Conservation (phyloP, 2,329 filamentous ascomycete genomes). For the Rhynchosporium graminicola region DNA sequence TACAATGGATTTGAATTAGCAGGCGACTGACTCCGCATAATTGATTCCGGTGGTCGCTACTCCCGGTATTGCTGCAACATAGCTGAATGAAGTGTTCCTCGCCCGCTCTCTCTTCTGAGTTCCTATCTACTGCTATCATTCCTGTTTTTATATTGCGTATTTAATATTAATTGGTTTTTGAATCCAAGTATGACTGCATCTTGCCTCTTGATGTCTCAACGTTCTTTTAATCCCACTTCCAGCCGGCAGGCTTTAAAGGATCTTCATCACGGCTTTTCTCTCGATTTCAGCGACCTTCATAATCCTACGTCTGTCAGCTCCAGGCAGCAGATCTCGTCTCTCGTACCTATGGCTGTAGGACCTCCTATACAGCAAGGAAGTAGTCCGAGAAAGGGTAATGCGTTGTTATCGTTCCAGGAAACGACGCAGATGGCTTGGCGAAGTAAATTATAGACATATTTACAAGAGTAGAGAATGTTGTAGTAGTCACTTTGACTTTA, state of each 20-base stretch:
- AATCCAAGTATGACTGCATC: neutral
- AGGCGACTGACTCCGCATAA: no score
- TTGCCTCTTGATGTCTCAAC: neutral
- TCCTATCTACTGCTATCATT: neutral
- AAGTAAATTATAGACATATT: neutral
- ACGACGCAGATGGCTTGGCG: neutral
- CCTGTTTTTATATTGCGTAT: no score
- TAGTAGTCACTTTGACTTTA: neutral
- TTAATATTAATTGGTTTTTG: neutral
- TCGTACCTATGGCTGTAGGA: constrained; percentile 2
- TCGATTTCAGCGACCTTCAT: neutral
- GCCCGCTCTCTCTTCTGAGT: no score
- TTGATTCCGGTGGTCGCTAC: no score
- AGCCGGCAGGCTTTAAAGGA: neutral
- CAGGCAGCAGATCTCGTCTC: neutral
- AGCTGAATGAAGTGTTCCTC: no score
- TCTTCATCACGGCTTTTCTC: constrained; percentile 4
- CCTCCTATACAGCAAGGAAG: neutral
- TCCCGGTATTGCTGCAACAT: no score
- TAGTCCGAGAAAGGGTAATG: neutral
- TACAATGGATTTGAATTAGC: no score
- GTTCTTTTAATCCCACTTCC: neutral
- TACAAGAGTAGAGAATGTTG: neutral
- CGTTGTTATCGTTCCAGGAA: neutral
- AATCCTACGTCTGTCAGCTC: constrained; percentile 1